phyloP scores from a whole-genome alignment of 441 rosid species.

The Gossypium davidsonii region DNA sequence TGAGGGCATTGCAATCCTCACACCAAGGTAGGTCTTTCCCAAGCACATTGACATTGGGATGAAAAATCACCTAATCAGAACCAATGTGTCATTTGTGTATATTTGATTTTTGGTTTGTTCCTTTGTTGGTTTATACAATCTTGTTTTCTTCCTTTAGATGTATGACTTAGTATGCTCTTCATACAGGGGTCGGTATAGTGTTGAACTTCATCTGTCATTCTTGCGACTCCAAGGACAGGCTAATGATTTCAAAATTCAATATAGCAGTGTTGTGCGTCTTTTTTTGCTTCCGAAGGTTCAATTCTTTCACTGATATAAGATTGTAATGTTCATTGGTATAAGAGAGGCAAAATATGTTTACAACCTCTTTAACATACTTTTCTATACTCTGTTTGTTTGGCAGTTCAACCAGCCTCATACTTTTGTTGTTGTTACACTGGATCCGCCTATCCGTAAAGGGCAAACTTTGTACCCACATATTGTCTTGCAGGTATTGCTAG shows the following conservation, averaged over 20 bases:
- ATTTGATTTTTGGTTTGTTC: neutral
- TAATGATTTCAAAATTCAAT: slow-evolving; percentile 95
- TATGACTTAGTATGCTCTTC: neutral
- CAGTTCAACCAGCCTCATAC: slow-evolving; percentile 95
- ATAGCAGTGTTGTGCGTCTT: slow-evolving; percentile 89
- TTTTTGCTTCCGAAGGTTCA: slow-evolving; percentile 94
- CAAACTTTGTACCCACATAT: slow-evolving; percentile 91
- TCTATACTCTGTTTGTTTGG: slow-evolving; percentile 13
- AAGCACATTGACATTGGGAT: neutral
- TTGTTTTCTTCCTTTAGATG: neutral
- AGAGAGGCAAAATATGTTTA: neutral
- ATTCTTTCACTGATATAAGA: neutral
- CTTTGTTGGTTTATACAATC: neutral
- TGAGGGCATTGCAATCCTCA: slow-evolving; percentile 82
- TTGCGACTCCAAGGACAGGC: slow-evolving; percentile 91
- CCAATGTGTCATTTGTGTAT: neutral
- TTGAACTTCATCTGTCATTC: slow-evolving; percentile 91
- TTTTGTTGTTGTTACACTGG: slow-evolving; percentile 78
- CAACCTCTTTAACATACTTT: neutral
- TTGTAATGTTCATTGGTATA: neutral
- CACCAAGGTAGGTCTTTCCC: slow-evolving; percentile 59
- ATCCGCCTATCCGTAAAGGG: slow-evolving; percentile 95
- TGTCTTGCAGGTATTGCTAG: slow-evolving; percentile 69
- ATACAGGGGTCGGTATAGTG: slow-evolving; percentile 85
- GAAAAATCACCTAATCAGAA: neutral